Evolutionary conservation across 345 rosid species (phyloP), one percentile per base, ranked within the genome.

Genomic region (Diplotaxis tenuifolia): DNA sequence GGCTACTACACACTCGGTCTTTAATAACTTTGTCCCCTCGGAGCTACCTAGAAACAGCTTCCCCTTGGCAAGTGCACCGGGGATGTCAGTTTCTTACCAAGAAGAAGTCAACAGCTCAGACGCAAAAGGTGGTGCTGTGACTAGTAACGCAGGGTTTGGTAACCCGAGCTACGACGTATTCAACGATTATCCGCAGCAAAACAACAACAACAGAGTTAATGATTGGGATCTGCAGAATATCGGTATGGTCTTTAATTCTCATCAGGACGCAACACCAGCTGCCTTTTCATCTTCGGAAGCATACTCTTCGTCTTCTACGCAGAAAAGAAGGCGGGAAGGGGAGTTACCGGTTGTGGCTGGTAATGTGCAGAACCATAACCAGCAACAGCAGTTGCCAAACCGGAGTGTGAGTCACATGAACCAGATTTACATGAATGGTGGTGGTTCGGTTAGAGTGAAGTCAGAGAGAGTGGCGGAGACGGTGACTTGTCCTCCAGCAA

Each of bases 161-260:
- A 60, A 83, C 64, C 78, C 84, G 0, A 85, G 81, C 72, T 92
- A 86, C 28, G 87, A 92, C 74, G 72, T 88, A 36, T 83, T 87
- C 70, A 77, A 75, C 9, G 85, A 88, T 65, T 75, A 87, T 78
- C 82, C 82, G 14, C 97, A 88, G 80, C 87, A 82, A 4, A 73
- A 54, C 57, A 62, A 61, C 65, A 68, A 31, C 53, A 70, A 38
- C 64, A 89, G 80, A 70, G 55, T 89, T 25, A 78, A 79, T 20
- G 84, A 84, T 53, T 91, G 97, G 98, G 92, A 88, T 73, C 75
- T 87, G 38, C 88, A 78, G 56, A 86, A 86, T 76, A 87, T 85
- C 4, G 90, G 89, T 53, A 22, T 88, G 78, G 52, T 80, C 7
- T 88, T 79, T 67, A 79, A 79, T 68, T 80, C 86, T 42, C 79